phyloP scores from a whole-genome alignment of 495 filamentous ascomycete genomes.

The Aspergillus hancockii region DNA sequence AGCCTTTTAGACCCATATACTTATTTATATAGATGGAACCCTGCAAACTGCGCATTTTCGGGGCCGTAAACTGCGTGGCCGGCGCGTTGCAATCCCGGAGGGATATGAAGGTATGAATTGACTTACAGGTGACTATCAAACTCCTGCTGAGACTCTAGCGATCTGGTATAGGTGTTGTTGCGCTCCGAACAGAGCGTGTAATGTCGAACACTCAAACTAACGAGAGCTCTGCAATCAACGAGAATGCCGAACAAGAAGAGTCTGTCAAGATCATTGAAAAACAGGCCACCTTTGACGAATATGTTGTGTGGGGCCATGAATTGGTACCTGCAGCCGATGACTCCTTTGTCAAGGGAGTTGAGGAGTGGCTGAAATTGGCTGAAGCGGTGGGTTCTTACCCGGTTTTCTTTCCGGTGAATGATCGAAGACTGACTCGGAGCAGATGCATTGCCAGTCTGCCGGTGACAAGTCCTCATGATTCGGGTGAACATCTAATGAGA shows the following conservation, averaged over 20 bases:
- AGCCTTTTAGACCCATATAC: not conserved
- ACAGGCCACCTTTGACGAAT: slow-evolving; percentile 68
- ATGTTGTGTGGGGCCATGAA: slow-evolving; percentile 86
- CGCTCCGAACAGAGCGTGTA: slow-evolving; percentile 37
- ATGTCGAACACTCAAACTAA: slow-evolving; percentile 21
- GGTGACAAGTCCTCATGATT: slow-evolving; percentile 18
- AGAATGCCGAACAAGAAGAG: slow-evolving; percentile 41
- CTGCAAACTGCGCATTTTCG: slow-evolving; percentile 70
- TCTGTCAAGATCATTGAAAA: slow-evolving; percentile 62
- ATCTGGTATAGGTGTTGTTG: slow-evolving; percentile 38
- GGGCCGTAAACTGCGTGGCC: slow-evolving; percentile 77
- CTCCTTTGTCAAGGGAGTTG: slow-evolving; percentile 65
- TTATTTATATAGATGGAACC: slow-evolving; percentile 16
- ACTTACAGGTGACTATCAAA: not conserved
- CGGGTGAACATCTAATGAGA: not conserved
- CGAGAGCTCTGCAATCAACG: slow-evolving; percentile 45
- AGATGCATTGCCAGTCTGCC: slow-evolving; percentile 37
- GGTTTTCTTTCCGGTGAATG: not conserved
- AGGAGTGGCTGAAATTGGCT: slow-evolving; percentile 84
- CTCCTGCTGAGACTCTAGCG: not conserved
- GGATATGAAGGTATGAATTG: slow-evolving; percentile 66
- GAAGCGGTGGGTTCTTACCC: slow-evolving; percentile 50
- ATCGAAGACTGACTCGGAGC: slow-evolving; percentile 5
- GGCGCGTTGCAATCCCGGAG: slow-evolving; percentile 64
- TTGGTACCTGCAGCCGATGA: slow-evolving; percentile 67